Percentiles rank a stretch among this genome's conserved stretches.
Conservation (phyloP, 2,329 filamentous ascomycete species). For the Apiospora pterosperma region DNA sequence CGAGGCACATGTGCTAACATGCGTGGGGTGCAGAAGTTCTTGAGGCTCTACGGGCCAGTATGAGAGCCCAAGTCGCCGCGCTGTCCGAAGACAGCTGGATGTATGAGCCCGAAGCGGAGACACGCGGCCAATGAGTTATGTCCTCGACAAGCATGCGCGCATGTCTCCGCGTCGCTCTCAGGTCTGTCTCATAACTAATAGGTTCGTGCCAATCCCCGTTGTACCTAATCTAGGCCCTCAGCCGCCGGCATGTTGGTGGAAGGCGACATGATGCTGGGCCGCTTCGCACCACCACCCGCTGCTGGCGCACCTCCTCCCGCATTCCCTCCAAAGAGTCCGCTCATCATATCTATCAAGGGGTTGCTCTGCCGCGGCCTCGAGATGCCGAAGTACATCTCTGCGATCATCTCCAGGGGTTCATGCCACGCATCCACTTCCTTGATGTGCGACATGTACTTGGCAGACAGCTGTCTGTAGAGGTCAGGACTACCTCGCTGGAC, state of each 20-base stretch:
- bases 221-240: constrained; percentile 55
- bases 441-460: constrained; percentile 77
- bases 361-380: constrained; percentile 85
- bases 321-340: constrained; percentile 82
- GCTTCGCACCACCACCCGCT: constrained; percentile 26
- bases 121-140: constrained; percentile 30
- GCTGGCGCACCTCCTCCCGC: constrained; percentile 47
- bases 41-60: constrained; percentile 64
- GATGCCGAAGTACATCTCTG: constrained; percentile 96
- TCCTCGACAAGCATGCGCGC: neutral
- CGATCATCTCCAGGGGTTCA: constrained; percentile 79
- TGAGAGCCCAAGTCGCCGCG: constrained; percentile 68
- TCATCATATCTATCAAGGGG: constrained; percentile 97
- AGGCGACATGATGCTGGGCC: constrained; percentile 40
- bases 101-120: constrained; percentile 68
- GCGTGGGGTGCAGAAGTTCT: constrained; percentile 53
- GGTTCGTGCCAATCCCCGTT: neutral
- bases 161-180: neutral
- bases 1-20: neutral
- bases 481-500: constrained; percentile 77
- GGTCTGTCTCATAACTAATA: neutral
- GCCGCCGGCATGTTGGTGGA: constrained; percentile 41
- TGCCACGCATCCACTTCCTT: constrained; percentile 77
- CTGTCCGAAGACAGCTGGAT: constrained; percentile 88
- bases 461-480: constrained; percentile 75